Evolutionary conservation across 2,329 filamentous ascomycete species (phyloP).

Genomic region (Phaeoacremonium minimum): DNA sequence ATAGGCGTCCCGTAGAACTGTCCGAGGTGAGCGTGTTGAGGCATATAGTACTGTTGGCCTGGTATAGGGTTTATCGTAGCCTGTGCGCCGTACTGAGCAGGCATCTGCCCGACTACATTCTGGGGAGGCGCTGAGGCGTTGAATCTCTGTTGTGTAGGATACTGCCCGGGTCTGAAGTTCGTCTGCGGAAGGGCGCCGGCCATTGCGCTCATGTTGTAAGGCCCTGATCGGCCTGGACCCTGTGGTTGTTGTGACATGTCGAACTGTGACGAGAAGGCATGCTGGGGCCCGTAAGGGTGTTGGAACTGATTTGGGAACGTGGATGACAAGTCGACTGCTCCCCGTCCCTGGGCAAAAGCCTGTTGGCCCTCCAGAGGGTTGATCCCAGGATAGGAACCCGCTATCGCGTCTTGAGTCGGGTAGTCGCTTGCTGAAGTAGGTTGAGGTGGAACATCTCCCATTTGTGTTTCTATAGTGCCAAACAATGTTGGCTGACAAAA

Average conservation of each 20-base stretch:
- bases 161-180: conserved; percentile 32
- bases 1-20: conserved; percentile 38
- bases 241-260: conserved; percentile 32
- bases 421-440: conserved; percentile 21
- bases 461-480: conserved; percentile 3
- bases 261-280: conserved; percentile 35
- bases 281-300: conserved; percentile 26
- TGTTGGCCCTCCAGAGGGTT: conserved; percentile 16
- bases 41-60: conserved; percentile 41
- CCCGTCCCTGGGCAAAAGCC: conserved; percentile 13
- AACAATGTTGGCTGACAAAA: background rate
- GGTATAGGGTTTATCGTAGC: conserved; percentile 28
- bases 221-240: conserved; percentile 21
- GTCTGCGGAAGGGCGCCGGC: conserved; percentile 36
- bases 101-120: conserved; percentile 28
- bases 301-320: conserved; percentile 22
- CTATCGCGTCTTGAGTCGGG: conserved; percentile 14
- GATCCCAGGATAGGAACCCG: conserved; percentile 13
- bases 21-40: conserved; percentile 36
- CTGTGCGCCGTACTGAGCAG: conserved; percentile 31
- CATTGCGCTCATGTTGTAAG: conserved; percentile 45
- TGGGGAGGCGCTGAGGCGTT: conserved; percentile 23
- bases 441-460: conserved; percentile 18
- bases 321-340: conserved; percentile 12
- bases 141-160: conserved; percentile 27